phyloP scores from a whole-genome alignment of 352 stramenopile species.

The Globisporangium ultimum region DNA sequence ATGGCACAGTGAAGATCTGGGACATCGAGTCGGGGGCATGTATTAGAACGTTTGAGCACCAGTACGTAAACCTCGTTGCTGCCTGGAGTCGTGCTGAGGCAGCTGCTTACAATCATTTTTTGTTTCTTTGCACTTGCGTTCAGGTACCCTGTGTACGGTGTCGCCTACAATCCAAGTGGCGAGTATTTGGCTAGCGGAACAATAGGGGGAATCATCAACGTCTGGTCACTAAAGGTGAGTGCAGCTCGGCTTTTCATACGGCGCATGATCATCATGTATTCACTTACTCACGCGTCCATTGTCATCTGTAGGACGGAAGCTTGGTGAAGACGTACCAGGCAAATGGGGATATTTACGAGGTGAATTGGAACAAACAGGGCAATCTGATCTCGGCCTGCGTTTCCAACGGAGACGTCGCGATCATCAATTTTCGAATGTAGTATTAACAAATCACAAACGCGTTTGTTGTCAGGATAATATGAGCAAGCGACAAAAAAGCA shows the following conservation, averaged over 20 bases:
- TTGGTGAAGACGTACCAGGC: slow-evolving; percentile 88
- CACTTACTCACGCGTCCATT: slow-evolving; percentile 18
- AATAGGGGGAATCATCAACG: slow-evolving; percentile 95
- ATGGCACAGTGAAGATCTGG: slow-evolving; percentile 95
- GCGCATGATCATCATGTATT: slow-evolving; percentile 16
- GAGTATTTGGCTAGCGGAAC: slow-evolving; percentile 96
- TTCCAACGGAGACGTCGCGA: slow-evolving; percentile 82
- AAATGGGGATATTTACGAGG: slow-evolving; percentile 98
- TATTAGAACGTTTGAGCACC: slow-evolving; percentile 90
- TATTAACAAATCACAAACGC: slow-evolving; percentile 54
- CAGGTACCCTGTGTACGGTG: slow-evolving; percentile 84
- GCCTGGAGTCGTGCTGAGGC: not conserved
- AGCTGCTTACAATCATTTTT: slow-evolving; percentile 17
- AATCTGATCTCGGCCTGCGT: slow-evolving; percentile 85
- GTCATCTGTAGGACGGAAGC: slow-evolving; percentile 45
- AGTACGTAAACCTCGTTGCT: slow-evolving; percentile 54
- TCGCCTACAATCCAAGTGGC: slow-evolving; percentile 85
- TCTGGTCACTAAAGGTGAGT: slow-evolving; percentile 95
- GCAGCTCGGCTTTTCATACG: no score
- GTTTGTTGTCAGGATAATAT: slow-evolving; percentile 8
- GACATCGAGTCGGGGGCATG: slow-evolving; percentile 90
- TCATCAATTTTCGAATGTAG: slow-evolving; percentile 91
- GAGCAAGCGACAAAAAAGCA: slow-evolving; percentile 10
- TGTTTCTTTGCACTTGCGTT: slow-evolving; percentile 6
- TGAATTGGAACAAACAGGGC: slow-evolving; percentile 95